phyloP scores from a whole-genome alignment of 2,329 filamentous ascomycete species.

The Verticillium zaregamsianum region DNA sequence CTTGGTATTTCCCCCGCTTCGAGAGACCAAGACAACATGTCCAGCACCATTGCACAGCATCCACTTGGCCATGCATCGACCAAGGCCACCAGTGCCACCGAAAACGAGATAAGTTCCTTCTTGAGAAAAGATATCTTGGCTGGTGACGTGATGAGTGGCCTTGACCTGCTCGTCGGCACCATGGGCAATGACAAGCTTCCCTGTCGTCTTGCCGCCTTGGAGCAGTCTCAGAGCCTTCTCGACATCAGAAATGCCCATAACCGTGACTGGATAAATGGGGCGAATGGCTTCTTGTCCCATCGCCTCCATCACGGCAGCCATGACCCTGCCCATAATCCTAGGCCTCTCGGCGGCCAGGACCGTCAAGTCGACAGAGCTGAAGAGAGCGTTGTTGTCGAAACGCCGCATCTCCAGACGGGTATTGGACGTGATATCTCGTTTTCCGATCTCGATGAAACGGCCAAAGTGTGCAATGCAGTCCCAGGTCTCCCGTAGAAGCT shows the following conservation, averaged over 20 bases:
- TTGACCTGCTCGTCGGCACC: conserved; percentile 8
- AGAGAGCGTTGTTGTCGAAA: neutral
- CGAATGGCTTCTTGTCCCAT: neutral
- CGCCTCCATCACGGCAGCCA: neutral
- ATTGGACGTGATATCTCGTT: conserved; percentile 23
- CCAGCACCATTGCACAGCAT: conserved; percentile 44
- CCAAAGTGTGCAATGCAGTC: conserved; percentile 12
- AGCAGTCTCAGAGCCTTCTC: conserved; percentile 34
- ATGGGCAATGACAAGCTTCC: conserved; percentile 35
- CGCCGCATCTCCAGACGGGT: conserved; percentile 16
- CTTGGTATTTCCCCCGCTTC: conserved; percentile 22
- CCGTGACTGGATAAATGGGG: neutral
- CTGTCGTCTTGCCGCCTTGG: conserved; percentile 33
- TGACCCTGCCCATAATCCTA: neutral
- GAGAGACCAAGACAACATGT: conserved; percentile 44
- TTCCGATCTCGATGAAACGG: conserved; percentile 27
- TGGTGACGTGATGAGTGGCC: neutral
- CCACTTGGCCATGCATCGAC: conserved; percentile 43
- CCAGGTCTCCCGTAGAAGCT: conserved; percentile 10
- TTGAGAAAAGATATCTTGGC: neutral
- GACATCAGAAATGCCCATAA: conserved; percentile 15
- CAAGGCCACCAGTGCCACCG: conserved; percentile 48
- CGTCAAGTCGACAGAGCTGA: neutral
- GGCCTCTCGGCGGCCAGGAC: conserved; percentile 4
- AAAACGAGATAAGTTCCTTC: conserved; percentile 54